These are phyloP conservation scores for Penicillium sp. DNA, from an alignment of 2,329 filamentous ascomycete species.

Conservation along the genomic window DNA sequence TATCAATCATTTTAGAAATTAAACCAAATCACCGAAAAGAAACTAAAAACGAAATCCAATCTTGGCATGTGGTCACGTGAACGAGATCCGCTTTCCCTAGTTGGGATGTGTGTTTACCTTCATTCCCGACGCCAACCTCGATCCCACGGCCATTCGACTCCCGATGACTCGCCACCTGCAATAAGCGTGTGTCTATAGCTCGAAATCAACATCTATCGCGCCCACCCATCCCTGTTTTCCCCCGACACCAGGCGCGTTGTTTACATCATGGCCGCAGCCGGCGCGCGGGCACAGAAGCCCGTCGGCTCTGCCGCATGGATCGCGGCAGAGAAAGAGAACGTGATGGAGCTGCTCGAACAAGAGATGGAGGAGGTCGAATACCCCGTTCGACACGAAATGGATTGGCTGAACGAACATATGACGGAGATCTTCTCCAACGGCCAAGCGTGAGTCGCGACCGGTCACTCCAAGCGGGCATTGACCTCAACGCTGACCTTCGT, in stretches of 20 bases:
- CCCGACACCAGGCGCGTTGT: constrained; percentile 30
- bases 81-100: constrained; percentile 19
- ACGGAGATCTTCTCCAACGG: constrained; percentile 84
- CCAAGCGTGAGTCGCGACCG: constrained; percentile 66
- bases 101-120: constrained; percentile 25
- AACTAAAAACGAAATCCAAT: background rate
- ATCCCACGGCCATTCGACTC: constrained; percentile 5
- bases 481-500: constrained; percentile 28
- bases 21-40: background rate
- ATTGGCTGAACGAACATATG: constrained; percentile 99
- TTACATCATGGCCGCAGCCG: constrained; percentile 41
- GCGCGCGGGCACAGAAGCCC: constrained; percentile 47
- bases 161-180: constrained; percentile 1
- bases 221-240: constrained; percentile 8
- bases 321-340: constrained; percentile 75
- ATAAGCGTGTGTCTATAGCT: background rate
- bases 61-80: constrained; percentile 19
- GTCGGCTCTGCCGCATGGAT: constrained; percentile 87
- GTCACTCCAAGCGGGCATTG: constrained; percentile 3
- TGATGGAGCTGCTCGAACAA: constrained; percentile 69
- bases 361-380: constrained; percentile 93
- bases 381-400: constrained; percentile 87
- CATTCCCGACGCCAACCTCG: constrained; percentile 17
- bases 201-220: background rate
- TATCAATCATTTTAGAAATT: background rate